These are phyloP conservation scores for Talaromyces sp. DNA, from an alignment of 2,329 filamentous ascomycete species.

Conservation along the genomic window DNA sequence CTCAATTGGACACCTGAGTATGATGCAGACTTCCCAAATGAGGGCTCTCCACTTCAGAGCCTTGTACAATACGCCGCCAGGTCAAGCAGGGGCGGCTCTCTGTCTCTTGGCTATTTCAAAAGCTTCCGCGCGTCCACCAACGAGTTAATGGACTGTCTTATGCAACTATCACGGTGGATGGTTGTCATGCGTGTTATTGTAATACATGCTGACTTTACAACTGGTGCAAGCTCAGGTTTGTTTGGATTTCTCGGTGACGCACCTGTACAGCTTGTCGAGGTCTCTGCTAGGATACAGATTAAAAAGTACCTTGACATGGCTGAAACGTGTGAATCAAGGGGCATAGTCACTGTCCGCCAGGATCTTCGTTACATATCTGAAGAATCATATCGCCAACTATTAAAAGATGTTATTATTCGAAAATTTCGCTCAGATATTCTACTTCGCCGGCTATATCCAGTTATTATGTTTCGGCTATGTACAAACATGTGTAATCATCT, in stretches of 20 bases:
- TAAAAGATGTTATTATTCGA: neutral
- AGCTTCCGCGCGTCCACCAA: neutral
- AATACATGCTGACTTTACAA: slow-evolving; percentile 7
- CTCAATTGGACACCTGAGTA: slow-evolving; percentile 4
- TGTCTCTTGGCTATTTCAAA: neutral
- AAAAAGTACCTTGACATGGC: neutral
- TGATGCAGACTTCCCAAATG: neutral
- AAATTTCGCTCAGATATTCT: neutral
- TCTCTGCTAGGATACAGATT: neutral
- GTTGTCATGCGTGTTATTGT: slow-evolving; percentile 9
- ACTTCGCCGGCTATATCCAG: neutral
- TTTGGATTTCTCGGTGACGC: slow-evolving; percentile 9
- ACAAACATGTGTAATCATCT: slow-evolving; percentile 11
- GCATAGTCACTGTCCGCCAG: slow-evolving; percentile 5
- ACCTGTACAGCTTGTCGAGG: slow-evolving; percentile 8
- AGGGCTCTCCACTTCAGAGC: slow-evolving; percentile 1
- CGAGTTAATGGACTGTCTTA: neutral
- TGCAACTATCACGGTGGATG: neutral
- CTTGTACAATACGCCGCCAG: slow-evolving; percentile 4
- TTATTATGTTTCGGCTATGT: slow-evolving; percentile 12
- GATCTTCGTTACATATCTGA: neutral
- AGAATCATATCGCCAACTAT: neutral
- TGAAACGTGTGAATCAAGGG: neutral
- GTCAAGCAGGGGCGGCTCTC: neutral
- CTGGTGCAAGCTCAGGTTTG: slow-evolving; percentile 1